Percentiles rank a stretch among this genome's conserved stretches.
Evolutionary conservation across 331 rosid species (phyloP).

Genomic region (Pyrus hybrid): DNA sequence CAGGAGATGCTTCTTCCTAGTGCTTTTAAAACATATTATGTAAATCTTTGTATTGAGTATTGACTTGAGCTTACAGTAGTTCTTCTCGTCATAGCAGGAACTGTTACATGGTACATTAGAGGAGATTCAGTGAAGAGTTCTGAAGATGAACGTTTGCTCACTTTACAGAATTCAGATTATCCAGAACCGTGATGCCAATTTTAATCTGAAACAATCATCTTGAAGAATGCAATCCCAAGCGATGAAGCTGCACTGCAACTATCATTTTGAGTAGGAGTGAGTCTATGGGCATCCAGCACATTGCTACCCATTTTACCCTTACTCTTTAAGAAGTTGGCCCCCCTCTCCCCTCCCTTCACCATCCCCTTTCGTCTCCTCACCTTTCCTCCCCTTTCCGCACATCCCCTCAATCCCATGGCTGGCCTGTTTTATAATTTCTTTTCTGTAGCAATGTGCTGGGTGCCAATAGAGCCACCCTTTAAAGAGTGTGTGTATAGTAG

Average conservation of each 20-base stretch:
- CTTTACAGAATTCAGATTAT: constrained; percentile 50
- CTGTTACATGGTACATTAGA: constrained; percentile 46
- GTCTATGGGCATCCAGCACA: background rate
- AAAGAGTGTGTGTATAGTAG: background rate
- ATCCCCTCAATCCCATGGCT: background rate
- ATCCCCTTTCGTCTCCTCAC: background rate
- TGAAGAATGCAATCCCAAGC: constrained; percentile 16
- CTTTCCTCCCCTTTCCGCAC: background rate
- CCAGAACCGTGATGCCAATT: constrained; percentile 29
- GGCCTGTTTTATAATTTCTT: background rate
- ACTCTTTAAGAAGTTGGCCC: background rate
- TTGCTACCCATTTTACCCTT: background rate
- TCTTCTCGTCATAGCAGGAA: constrained; percentile 32
- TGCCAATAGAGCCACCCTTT: background rate
- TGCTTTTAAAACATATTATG: background rate
- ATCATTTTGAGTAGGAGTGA: constrained; percentile 11
- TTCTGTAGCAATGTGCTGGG: background rate
- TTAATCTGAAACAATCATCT: background rate
- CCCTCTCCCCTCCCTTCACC: background rate
- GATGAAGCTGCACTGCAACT: constrained; percentile 5
- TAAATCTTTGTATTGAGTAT: background rate
- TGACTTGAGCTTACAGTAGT: constrained; percentile 2
- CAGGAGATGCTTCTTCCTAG: background rate
- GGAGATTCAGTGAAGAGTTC: constrained; percentile 56
- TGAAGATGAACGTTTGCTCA: constrained; percentile 66